Evolutionary conservation across 371 early-diverging fungal genomes (phyloP).

Genomic region (Actinomucor elegans): DNA sequence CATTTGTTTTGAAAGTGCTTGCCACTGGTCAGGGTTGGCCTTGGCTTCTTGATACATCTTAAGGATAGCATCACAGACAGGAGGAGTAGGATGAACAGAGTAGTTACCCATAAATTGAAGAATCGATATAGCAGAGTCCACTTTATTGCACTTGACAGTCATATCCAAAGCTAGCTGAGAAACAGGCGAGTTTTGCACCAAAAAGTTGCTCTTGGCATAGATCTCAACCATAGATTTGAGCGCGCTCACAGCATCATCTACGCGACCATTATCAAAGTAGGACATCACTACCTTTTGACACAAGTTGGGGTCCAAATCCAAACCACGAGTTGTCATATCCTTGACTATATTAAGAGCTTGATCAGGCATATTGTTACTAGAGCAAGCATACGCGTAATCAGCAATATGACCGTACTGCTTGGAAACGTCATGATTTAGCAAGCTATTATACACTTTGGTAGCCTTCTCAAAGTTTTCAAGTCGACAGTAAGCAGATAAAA

Average conservation of each 20-base stretch:
- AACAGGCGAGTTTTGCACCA: constrained; percentile 12
- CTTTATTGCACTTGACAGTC: constrained; percentile 10
- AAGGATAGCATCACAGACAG: constrained; percentile 10
- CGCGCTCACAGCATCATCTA: constrained; percentile 10
- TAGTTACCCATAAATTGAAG: constrained; percentile 18
- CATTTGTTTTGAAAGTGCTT: neutral
- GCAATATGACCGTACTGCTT: constrained; percentile 40
- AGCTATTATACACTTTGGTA: constrained; percentile 20
- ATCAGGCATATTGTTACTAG: constrained; percentile 21
- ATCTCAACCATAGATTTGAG: constrained; percentile 5
- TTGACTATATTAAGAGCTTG: constrained; percentile 19
- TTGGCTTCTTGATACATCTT: constrained; percentile 23
- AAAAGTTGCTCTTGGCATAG: constrained; percentile 18
- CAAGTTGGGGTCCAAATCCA: constrained; percentile 27
- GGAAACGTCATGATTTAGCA: constrained; percentile 30
- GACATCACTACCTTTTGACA: constrained; percentile 19
- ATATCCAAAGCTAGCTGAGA: constrained; percentile 19
- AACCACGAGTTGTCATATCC: constrained; percentile 26
- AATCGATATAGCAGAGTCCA: constrained; percentile 16
- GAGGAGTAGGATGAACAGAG: constrained; percentile 14
- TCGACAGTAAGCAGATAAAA: constrained; percentile 34
- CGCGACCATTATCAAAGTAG: constrained; percentile 13
- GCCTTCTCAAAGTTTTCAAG: constrained; percentile 36
- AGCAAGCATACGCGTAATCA: constrained; percentile 35
- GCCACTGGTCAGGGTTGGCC: constrained; percentile 12